Base-by-base conservation (phyloP, 257 asterid species). In the Pogostemon cablin region DNA sequence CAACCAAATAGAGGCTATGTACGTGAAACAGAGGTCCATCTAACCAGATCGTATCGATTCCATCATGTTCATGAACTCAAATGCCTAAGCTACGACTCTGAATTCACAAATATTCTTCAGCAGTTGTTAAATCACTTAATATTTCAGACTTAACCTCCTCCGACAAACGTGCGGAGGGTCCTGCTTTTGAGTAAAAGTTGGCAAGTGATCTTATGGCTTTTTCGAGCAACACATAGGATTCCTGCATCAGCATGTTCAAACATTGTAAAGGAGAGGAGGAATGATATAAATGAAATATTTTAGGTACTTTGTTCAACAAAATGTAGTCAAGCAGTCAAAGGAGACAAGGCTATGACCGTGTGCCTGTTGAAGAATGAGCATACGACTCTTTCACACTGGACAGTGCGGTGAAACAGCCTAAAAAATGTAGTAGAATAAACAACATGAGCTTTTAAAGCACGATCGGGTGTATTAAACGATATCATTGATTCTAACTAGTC, bases 131-230 rank as follows among this genome's bases (percentile, higher is more conserved):
- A 75, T 88, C 86, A 17, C 77, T 68, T 50, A 90, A 65, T 53
- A 93, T 86, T 65, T 90, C 96, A 7, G 81, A 62, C 81, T 79
- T 90, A 48, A 90, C 80, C 54, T 81, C 81, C 79, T 83, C 92
- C 2, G 95, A 93, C 7, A 90, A 88, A 32, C 85, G 37, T 10
- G 97, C 96, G 8, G 97, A 91, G 20, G 97, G 96, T 3, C 99
- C 99, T 1, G 96, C 97, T 70, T 83, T 87, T 0, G 99, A 86
- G 88, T 91, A 93, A 73, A 91, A 91, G 69, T 77, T 49, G 35
- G 96, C 96, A 9, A 93, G 89, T 53, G 96, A 55, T 74, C 97
- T 79, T 69, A 91, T 93, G 46, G 96, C 90, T 77, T 85, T 91
- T 84, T 93, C 97, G 8, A 93, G 82, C 95, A 82, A 75, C 3